Evolutionary conservation across 2,329 filamentous ascomycete genomes (phyloP), one percentile per base, ranked within the genome.

Genomic region (Diaporthe sp.): DNA sequence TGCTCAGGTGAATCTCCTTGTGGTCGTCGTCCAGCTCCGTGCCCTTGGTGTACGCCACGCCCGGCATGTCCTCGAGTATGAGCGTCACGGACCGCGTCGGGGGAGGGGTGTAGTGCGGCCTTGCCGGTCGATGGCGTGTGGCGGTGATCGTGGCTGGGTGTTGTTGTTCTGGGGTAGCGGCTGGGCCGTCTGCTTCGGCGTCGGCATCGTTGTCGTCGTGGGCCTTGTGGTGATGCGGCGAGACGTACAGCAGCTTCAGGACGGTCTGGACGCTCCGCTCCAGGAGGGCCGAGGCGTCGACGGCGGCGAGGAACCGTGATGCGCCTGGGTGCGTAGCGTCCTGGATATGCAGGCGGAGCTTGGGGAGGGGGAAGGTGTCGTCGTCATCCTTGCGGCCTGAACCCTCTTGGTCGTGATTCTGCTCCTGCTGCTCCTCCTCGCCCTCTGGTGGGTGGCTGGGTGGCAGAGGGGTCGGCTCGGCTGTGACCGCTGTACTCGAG

Each of bases 41-140:
- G 15, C 75, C 75, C 25, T 91, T 95, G 1, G 96, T 98, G 85
- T 98, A 97, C 28, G 96, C 96, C 6, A 98, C 94, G 67, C 96
- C 96, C 64, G 86, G 87, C 90, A 97, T 95, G 77, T 91, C 87
- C 40, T 94, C 91, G 6, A 98, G 87, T 75, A 98, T 88, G 47
- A 98, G 85, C 0, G 96, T 98, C 25, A 98, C 91, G 69, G 95
- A 97, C 75, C 95, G 93, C 13, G 95, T 97, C n/a, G 90, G 87
- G 54, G 90, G 90, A 15, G 83, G 80, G 70, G 84, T 72, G 47
- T 64, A 64, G 35, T 12, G 60, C 57, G 50, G 68, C 40, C 28
- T 52, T 25, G 47, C n/a, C 42, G 74, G 60, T 10, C 30, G 71
- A 47, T 13, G 54, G 30, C 54, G 54, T 3, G 54, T 35, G 22